Percentiles rank a stretch among this genome's conserved stretches.
These are phyloP conservation scores for Zasmidium citrigriseum DNA, from an alignment of 2,329 filamentous ascomycete genomes.

Conservation along the genomic window DNA sequence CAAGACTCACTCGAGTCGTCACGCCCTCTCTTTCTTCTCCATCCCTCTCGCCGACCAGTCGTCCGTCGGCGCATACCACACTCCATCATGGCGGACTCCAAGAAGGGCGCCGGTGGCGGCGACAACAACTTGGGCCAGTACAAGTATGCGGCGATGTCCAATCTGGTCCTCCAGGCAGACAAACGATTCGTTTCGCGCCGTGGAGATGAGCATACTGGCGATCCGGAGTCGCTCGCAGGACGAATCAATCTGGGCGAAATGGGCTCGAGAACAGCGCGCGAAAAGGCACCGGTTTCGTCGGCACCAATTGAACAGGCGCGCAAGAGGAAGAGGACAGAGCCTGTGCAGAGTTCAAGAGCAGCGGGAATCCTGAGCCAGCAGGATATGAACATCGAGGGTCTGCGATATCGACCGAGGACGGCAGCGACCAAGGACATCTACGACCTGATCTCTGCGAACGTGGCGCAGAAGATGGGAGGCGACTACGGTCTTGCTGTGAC, in stretches of 20 bases:
- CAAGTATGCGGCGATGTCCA: slow-evolving; percentile 69
- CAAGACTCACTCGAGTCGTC: slow-evolving; percentile 4
- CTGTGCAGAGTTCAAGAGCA: slow-evolving; percentile 64
- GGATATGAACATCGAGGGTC: slow-evolving; percentile 85
- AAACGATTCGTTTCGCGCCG: slow-evolving; percentile 90
- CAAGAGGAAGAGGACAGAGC: slow-evolving; percentile 78
- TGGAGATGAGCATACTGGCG: slow-evolving; percentile 92
- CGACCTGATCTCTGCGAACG: slow-evolving; percentile 89
- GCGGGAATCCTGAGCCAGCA: slow-evolving; percentile 79
- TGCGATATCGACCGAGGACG: slow-evolving; percentile 89
- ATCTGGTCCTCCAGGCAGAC: slow-evolving; percentile 99
- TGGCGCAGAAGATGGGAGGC: slow-evolving; percentile 83
- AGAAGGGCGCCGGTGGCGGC: slow-evolving; percentile 33
- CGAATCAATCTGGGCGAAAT: slow-evolving; percentile 93
- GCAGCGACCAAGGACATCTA: slow-evolving; percentile 90
- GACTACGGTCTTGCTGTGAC: slow-evolving; percentile 92
- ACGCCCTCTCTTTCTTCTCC: slow-evolving; percentile 4
- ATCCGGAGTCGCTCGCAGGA: slow-evolving; percentile 94
- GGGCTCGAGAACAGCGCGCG: slow-evolving; percentile 80
- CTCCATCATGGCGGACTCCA: slow-evolving; percentile 32
- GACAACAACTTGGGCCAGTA: slow-evolving; percentile 39
- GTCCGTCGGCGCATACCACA: not conserved
- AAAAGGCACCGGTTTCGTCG: slow-evolving; percentile 71
- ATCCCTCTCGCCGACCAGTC: not conserved
- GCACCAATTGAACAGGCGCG: slow-evolving; percentile 64